phyloP scores from a whole-genome alignment of 768 basidiomycete species.

The Dentipellis sp. region DNA sequence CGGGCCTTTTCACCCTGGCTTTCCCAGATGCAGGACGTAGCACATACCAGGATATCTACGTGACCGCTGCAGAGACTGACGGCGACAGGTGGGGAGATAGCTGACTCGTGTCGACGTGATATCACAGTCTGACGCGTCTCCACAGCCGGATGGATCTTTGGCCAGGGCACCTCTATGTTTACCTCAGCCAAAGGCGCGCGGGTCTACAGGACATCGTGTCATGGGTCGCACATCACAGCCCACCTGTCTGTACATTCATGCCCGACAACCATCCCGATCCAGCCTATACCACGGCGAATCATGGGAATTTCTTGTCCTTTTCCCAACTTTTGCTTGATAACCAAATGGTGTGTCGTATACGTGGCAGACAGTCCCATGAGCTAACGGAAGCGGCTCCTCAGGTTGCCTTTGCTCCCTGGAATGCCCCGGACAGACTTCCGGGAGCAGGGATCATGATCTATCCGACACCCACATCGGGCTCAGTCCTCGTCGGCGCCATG shows the following conservation, averaged over 20 bases:
- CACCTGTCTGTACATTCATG: conserved; percentile 52
- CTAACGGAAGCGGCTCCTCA: background rate
- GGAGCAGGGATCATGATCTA: conserved; percentile 15
- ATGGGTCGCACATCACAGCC: conserved; percentile 39
- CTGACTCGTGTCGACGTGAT: conserved; percentile 8
- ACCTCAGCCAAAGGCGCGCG: conserved; percentile 31
- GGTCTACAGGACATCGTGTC: conserved; percentile 37
- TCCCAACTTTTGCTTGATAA: conserved; percentile 42
- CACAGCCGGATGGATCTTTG: conserved; percentile 44
- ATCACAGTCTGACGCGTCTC: background rate
- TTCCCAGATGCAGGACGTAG: conserved; percentile 36
- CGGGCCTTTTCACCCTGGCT: conserved; percentile 43
- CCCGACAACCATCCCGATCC: conserved; percentile 47
- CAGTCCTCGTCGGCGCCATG: conserved; percentile 11
- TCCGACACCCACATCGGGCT: conserved; percentile 5
- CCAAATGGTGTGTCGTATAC: conserved; percentile 34
- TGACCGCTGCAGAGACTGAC: conserved; percentile 61
- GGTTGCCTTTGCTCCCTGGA: conserved; percentile 12
- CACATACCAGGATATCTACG: conserved; percentile 40
- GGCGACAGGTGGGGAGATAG: conserved; percentile 49
- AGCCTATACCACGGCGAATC: conserved; percentile 39
- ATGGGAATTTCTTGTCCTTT: conserved; percentile 44
- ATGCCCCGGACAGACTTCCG: conserved; percentile 4
- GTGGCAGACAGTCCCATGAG: background rate
- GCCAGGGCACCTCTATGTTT: conserved; percentile 37